Evolutionary conservation across 805 yeast species (phyloP), one percentile per base, ranked within the genome.

Genomic region (Starmerella gropengiesseri): DNA sequence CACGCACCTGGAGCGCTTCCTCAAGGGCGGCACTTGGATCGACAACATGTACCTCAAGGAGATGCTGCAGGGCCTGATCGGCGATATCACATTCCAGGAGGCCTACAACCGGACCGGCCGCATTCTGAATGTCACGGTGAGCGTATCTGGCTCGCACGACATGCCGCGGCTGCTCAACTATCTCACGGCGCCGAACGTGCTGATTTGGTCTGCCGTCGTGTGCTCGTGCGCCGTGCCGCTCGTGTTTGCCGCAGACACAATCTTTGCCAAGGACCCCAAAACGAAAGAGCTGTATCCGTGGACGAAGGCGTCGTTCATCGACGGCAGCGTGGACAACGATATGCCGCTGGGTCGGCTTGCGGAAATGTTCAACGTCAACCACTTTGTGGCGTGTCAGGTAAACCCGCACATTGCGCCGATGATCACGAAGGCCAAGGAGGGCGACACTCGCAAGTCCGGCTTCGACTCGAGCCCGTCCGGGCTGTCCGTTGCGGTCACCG

Each of bases 321-420:
- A 91, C 61, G 99, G 99, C 0, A 85, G 95, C 0, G 95, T 91
- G 7, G 93, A 89, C 56, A 83, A 84, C 49, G 99, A 91, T 60
- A 64, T 91, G 40, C 99, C 99, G 3, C 79, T 86, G 21, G 71
- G 93, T 2, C 71, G 96, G 52, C 67, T 91, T 18, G 80, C 93
- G 17, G 98, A 91, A 58, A 86, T 91, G 95, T 91, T 91, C 60
- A 89, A 91, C 56, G 95, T 91, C 23, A 94, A 91, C 59, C 95
- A 91, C 60, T 87, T 91, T 48, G 86, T 91, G 53, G 98, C 96
- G 0, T 89, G 94, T 35, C 99, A 91, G 60, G 98, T 91, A 1
- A 91, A 91, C 57, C 94, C 96, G 0, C 98, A 91, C 59, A 94
- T 91, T 13, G 83, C 82, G 2, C 98, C 98, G 0, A 71, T 89